Base-by-base conservation (phyloP, 2,329 filamentous ascomycete genomes). In the Kalaharituber pfeilii region DNA sequence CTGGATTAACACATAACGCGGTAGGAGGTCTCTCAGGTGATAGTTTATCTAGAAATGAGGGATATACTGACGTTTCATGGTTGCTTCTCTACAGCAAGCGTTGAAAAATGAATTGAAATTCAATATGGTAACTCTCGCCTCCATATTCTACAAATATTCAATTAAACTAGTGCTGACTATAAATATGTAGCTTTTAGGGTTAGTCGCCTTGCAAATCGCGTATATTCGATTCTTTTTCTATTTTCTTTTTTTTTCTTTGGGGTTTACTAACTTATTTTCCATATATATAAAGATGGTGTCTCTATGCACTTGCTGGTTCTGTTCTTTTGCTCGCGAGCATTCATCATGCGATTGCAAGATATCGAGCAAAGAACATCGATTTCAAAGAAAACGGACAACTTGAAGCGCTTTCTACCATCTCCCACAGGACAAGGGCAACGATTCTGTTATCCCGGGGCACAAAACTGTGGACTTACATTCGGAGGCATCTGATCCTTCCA, bases 401-500 rank as follows among this genome's bases (percentile, higher is more conserved):
- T 22, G 42, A 47, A 13, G 42, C 42, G 25, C 24, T 47, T 3
- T 47, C 42, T 22, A 47, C 42, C 25, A 22, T 47, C 22, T 47
- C 42, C n/a, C 42, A 4, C 42, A 47, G 24, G 25, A 47, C 42
- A 13, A 47, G 22, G 13, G 15, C 42, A 9, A 47, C 42, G 25
- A 22, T 22, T 22, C n/a, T 47, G 42, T 3, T 47, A 2, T 47
- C 42, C 13, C 18, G 25, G 22, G 42, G 42, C 15, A 47, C 42
- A 22, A 22, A 15, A 4, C 11, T 22, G 13, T 47, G 42, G 42
- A 61, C 54, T 15, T 52, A 42, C 13, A 56, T 61, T 36, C 53
- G 55, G 7, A 42, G 56, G 39, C 51, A 42, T 25, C 26, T 61
- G 5, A 50, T 58, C 29, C 57, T 60, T 18, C 59, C 59, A 3